Evolutionary conservation across 164 flowering plant genomes (phyloP), one percentile per base, ranked within the genome.

Genomic region (Santalum album): DNA sequence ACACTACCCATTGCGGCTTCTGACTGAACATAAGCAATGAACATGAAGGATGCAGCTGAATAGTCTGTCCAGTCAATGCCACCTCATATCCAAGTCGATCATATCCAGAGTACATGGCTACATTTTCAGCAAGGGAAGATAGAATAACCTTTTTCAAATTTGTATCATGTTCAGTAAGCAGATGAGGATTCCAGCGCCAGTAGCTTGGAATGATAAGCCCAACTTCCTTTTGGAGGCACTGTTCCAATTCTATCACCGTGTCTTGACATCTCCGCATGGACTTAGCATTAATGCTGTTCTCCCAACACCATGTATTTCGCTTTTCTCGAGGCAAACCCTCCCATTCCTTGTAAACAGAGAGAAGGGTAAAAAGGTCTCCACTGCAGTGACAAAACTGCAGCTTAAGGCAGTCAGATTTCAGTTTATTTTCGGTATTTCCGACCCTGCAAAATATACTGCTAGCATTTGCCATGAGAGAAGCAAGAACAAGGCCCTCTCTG

Each of bases 381-480:
- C 62, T 52, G 0, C 19, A 70, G 70, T 94, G 96, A 66, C 96
- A 94, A 70, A 90, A 94, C 47, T 71, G 84, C 55, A 94, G 78
- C 77, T 90, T 94, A n/a, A 72, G 76, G 63, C 83, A 62, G 65
- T 94, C 99, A 21, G 97, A 75, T 66, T 76, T 90, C 17, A 59
- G 65, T 64, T 94, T 94, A n/a, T 86, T 83, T 44, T 74, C 82
- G 23, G 67, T 72, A 21, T 51, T 76, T 25, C 99, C 99, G 62
- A 90, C 84, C 73, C 99, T 77, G 74, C 96, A 94, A 70, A 94
- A 94, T 56, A 94, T 82, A 76, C 84, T 86, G 61, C 87, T 82
- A 26, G 97, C 73, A 78, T 90, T 94, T 9, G 97, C 87, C 97
- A 90, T 86, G 25, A 90, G 82, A 66, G 96, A 83, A 57, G 96